Conservation (phyloP, 257 asterid species). For the Scutellaria barbata region DNA sequence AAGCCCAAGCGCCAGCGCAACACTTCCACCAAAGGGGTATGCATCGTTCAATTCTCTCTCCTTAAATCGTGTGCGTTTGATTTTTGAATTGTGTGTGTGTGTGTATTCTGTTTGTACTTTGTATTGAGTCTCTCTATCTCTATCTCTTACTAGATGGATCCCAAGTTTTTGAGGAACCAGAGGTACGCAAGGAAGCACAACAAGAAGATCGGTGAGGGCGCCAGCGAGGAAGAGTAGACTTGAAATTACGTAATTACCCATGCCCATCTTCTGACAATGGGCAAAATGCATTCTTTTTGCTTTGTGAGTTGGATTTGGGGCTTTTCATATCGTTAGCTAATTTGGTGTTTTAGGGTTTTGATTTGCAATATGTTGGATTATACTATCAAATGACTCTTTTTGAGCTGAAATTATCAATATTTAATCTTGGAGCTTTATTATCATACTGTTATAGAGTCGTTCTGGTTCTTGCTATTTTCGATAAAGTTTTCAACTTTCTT, state of each 20-base stretch:
- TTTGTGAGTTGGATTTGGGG: conserved; percentile 21
- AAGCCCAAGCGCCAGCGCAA: conserved; percentile 78
- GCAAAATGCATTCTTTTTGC: neutral
- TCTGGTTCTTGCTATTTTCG: neutral
- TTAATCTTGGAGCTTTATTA: conserved; percentile 13
- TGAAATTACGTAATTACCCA: conserved; percentile 25
- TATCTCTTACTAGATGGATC: conserved; percentile 71
- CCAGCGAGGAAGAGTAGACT: conserved; percentile 64
- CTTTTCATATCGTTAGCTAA: neutral
- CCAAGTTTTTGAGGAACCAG: conserved; percentile 94
- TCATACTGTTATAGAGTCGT: neutral
- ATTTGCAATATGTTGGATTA: conserved; percentile 26
- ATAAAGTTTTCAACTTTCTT: too few relatives aligned
- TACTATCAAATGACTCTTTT: conserved; percentile 10
- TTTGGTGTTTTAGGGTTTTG: conserved; percentile 18
- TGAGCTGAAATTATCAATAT: conserved; percentile 24
- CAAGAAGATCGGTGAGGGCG: conserved; percentile 52
- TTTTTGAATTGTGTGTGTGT: neutral
- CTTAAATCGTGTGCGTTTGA: neutral
- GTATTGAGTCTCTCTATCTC: neutral
- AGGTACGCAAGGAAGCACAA: conserved; percentile 97
- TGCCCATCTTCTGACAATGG: conserved; percentile 9
- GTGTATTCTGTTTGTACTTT: neutral
- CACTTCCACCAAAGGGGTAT: conserved; percentile 85
- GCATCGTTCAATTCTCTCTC: conserved; percentile 16